These are phyloP conservation scores for Eucalyptus sideroxylon DNA, from an alignment of 345 rosid species.

Conservation along the genomic window DNA sequence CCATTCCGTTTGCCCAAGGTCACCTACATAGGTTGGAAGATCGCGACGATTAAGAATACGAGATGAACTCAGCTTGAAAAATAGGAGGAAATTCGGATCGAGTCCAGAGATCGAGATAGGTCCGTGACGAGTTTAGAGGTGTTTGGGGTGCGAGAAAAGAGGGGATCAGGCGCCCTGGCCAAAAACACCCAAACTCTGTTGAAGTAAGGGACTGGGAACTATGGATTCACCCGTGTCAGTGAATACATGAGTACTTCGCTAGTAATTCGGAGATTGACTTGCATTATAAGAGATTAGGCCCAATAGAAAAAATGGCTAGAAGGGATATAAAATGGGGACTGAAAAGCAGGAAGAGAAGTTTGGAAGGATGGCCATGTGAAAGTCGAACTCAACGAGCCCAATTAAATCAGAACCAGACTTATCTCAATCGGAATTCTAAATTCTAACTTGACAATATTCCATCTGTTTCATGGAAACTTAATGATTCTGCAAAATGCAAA, in stretches of 20 bases:
- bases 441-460: not conserved
- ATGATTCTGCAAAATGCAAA: not conserved
- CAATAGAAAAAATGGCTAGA: not conserved
- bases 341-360: not conserved
- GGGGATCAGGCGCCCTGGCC: not conserved
- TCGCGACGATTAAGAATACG: not conserved
- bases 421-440: not conserved
- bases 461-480: not conserved
- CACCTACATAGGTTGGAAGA: slow-evolving; percentile 28
- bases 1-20: slow-evolving; percentile 95
- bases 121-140: not conserved
- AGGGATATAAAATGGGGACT: not conserved
- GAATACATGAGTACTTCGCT: not conserved
- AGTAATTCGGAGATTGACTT: not conserved
- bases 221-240: not conserved
- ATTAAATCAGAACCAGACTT: not conserved
- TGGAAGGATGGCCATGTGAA: not conserved
- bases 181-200: not conserved
- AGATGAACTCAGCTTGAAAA: not conserved
- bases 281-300: not conserved
- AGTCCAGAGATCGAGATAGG: not conserved
- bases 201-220: not conserved
- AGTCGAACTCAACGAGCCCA: not conserved
- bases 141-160: not conserved
- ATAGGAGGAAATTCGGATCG: not conserved